Evolutionary conservation across 805 yeast genomes (phyloP), one percentile per base, ranked within the genome.

Genomic region (Priceomyces carsonii): DNA sequence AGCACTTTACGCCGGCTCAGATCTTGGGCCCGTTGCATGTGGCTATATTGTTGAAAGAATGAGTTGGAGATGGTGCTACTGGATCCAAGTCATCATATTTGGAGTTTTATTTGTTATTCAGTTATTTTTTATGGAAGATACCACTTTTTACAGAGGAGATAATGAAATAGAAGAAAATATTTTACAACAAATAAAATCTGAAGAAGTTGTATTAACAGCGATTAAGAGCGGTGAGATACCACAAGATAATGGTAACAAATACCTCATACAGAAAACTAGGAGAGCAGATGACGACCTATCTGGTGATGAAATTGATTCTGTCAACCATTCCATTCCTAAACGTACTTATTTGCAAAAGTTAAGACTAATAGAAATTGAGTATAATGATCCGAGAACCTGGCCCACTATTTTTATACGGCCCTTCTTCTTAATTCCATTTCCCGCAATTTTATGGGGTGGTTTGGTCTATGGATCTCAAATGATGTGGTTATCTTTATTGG

Each of bases 391-490:
- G 18, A 54, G 75, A 35, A 50, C 71, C 4, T 65, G 69, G 66
- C 48, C 57, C 23, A 49, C 59, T 19, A 60, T 71, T 10, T 61
- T 56, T 35, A 42, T 42, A 14, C 51, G 72, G 23, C 77, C 77
- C 10, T 44, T 66, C 32, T 42, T 53, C 20, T 50, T 49, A 44
- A 52, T 49, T 29, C 52, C 47, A 5, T 58, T 71, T 29, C 77
- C 78, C 1, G 69, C 71, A 6, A 56, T 71, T 20, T 46, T 70
- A 14, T 70, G 71, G 70, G 66, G 71, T 27, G 75, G 76, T 6
- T 34, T 70, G 18, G 63, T 66, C 17, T 71, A 72, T 40, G 78
- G 76, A 7, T 63, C 70, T 12, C 75, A 69, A 44, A 69, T 71
- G 58, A 67, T 69, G 75, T 70, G 75, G 74, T 52, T 70, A 13